Evolutionary conservation across 106 monocot genomes (phyloP), one percentile per base, ranked within the genome.

Genomic region (Vanilla planifolia): DNA sequence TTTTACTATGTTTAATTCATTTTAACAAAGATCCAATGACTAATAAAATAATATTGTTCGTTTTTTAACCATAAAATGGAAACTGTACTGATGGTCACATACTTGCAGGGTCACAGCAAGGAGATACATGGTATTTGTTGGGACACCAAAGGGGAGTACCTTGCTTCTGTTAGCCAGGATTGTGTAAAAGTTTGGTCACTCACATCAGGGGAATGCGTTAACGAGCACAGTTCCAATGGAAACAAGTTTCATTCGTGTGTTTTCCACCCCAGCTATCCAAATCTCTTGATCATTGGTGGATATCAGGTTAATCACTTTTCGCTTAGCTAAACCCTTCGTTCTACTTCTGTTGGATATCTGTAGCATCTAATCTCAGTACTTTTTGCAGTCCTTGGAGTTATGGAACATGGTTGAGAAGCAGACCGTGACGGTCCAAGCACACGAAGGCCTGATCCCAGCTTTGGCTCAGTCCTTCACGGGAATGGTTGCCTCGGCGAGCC

Each of bases 401-500:
- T 92, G 92, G 92, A 78, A 87, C 58, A 71, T 80, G 63, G 36
- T 72, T 2, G 67, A 80, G 61, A 87, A 87, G 56, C 80, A 84
- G 43, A 92, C 69, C 59, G 71, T 78, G 71, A 59, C 75, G 5
- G 71, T 92, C 21, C 63, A 63, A 11, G 92, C 92, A 3, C 92
- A 92, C 37, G 92, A 92, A 1, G 77, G 77, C 65, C 32, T 83
- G 37, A 87, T 92, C 17, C 77, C 83, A 0, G 83, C 83, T 25
- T 35, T 95, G 51, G 90, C 96, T 0, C 84, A 86, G 25, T 96
- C 76, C 16, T 65, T 57, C 46, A 90, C 73, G 0, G 96, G 90
- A 62, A 90, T 90, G 96, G 89, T 96, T 14, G 96, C 96, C 6
- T 96, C 96, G 16, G 96, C 84, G 0, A 96, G 96, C 80, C 84